Conservation (phyloP, 192 early-diverging fungal species). For the Mortierella claussenii region DNA sequence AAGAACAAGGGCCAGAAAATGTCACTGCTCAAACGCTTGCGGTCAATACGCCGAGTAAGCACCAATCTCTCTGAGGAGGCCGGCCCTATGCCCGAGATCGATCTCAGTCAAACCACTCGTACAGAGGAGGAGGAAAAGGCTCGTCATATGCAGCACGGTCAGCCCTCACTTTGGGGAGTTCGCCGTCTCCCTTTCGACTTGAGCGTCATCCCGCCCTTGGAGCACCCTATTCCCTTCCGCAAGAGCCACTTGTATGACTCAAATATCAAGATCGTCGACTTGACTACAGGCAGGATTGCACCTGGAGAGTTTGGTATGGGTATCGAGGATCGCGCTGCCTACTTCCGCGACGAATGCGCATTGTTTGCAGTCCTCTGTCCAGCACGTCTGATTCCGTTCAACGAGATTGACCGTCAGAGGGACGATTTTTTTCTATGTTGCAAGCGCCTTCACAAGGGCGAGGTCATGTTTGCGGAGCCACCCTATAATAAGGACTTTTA, state of each 20-base stretch:
- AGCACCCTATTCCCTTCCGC: conserved; percentile 44
- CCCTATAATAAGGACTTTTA: conserved; percentile 43
- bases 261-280: conserved; percentile 26
- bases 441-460: conserved; percentile 25
- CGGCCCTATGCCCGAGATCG: conserved; percentile 26
- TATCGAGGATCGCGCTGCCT: conserved; percentile 37
- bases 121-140: conserved; percentile 31
- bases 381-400: conserved; percentile 17
- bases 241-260: conserved; percentile 29
- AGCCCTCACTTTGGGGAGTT: conserved; percentile 41
- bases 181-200: conserved; percentile 31
- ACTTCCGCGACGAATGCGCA: conserved; percentile 27
- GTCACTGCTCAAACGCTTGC: conserved; percentile 25
- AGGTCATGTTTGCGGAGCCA: conserved; percentile 28
- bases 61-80: conserved; percentile 1
- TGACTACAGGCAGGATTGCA: conserved; percentile 22
- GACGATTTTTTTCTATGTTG: conserved; percentile 39
- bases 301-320: conserved; percentile 47
- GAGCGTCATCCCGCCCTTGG: conserved; percentile 37
- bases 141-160: conserved; percentile 24
- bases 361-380: conserved; percentile 35
- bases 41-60: conserved; percentile 6
- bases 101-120: conserved; percentile 28
- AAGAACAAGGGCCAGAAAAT: conserved; percentile 4
- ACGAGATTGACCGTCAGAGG: conserved; percentile 25